phyloP scores from a whole-genome alignment of 805 yeast genomes.

The Saturnispora kantuleensis region DNA sequence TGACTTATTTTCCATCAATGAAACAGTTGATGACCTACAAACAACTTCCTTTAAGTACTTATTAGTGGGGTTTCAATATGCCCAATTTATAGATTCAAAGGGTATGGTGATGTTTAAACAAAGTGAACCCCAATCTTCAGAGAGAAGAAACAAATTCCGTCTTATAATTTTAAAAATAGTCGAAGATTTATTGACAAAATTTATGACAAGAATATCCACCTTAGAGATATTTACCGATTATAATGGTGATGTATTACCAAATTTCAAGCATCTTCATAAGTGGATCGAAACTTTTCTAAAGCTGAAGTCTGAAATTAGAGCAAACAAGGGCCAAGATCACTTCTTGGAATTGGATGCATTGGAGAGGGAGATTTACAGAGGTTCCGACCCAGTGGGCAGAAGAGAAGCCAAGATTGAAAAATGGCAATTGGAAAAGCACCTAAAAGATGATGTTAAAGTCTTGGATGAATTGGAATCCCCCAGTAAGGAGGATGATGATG shows the following conservation, averaged over 20 bases:
- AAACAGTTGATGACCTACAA: conserved; percentile 9
- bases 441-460: conserved; percentile 33
- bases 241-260: conserved; percentile 1
- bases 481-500: conserved; percentile 20
- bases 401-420: conserved; percentile 68
- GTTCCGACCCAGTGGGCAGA: conserved; percentile 32
- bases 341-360: conserved; percentile 10
- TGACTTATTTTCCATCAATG: conserved; percentile 11
- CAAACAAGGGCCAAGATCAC: conserved; percentile 6
- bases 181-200: conserved; percentile 7
- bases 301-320: conserved; percentile 4
- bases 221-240: not conserved
- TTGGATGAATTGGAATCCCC: conserved; percentile 2
- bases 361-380: conserved; percentile 1
- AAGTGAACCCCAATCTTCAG: not conserved
- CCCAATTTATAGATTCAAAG: conserved; percentile 11
- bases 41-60: conserved; percentile 4
- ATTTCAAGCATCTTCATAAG: conserved; percentile 8
- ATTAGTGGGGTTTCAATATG: conserved; percentile 7
- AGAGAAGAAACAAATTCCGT: conserved; percentile 10
- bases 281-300: conserved; percentile 10
- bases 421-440: conserved; percentile 49
- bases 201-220: not conserved
- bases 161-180: conserved; percentile 9
- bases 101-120: conserved; percentile 12